Evolutionary conservation across 2,329 filamentous ascomycete genomes (phyloP).

Genomic region (Sporothrix pallida): DNA sequence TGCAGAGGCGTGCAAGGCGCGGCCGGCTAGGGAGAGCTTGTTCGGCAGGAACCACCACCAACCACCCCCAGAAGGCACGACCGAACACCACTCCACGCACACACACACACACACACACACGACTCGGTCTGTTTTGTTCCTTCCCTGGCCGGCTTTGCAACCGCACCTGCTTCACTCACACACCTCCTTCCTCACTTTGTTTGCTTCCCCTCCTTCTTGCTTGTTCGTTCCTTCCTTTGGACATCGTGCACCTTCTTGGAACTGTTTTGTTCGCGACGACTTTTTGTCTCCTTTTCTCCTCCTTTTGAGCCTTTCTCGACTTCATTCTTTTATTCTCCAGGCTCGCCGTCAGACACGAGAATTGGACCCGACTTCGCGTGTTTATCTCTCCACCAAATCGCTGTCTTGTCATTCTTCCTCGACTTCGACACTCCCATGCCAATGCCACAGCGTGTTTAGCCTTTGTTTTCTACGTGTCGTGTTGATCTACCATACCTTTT

Average conservation of each 20-base stretch:
- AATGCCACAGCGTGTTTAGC: slow-evolving; percentile 33
- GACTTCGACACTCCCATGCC: slow-evolving; percentile 30
- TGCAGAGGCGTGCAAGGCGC: slow-evolving; percentile 20
- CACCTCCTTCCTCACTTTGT: slow-evolving; percentile 25
- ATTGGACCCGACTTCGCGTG: slow-evolving; percentile 33
- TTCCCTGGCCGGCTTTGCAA: slow-evolving; percentile 25
- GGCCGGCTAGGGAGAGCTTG: slow-evolving; percentile 26
- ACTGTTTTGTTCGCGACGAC: slow-evolving; percentile 17
- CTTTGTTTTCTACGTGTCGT: slow-evolving; percentile 29
- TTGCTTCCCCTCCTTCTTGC: slow-evolving; percentile 25
- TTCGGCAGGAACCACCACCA: slow-evolving; percentile 25
- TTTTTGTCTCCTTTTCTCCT: not conserved
- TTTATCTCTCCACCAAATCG: slow-evolving; percentile 26
- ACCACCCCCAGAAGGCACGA: slow-evolving; percentile 24
- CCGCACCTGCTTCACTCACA: not conserved
- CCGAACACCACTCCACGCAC: slow-evolving; percentile 1
- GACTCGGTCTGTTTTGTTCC: slow-evolving; percentile 30
- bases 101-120: not conserved
- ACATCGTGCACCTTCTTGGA: slow-evolving; percentile 23
- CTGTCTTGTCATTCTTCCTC: slow-evolving; percentile 33
- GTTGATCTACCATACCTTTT: slow-evolving; percentile 2
- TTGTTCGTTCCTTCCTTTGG: slow-evolving; percentile 10
- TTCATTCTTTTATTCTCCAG: not conserved
- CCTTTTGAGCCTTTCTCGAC: not conserved
- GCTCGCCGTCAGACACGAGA: slow-evolving; percentile 14